These are phyloP conservation scores for Yamadazyma membranifaciens DNA, from an alignment of 1,139 yeast species.

Conservation along the genomic window DNA sequence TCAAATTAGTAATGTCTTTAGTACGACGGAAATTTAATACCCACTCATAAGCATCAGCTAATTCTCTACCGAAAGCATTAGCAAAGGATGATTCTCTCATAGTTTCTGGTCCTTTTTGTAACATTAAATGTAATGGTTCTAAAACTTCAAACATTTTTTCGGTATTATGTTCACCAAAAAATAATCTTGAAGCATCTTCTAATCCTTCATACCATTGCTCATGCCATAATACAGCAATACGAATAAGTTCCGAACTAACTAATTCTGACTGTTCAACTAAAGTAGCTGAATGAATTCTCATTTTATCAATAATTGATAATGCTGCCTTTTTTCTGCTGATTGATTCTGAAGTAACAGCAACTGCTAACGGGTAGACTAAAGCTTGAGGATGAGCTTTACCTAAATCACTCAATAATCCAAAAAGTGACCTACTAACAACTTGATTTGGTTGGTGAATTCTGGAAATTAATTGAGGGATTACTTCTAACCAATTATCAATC, in stretches of 20 bases:
- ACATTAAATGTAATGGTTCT: constrained; percentile 82
- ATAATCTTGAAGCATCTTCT: constrained; percentile 92
- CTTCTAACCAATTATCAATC: constrained; percentile 93
- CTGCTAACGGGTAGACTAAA: constrained; percentile 90
- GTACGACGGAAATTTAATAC: constrained; percentile 80
- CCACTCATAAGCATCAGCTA: constrained; percentile 94
- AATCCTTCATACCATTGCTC: constrained; percentile 98
- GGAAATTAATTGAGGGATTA: constrained; percentile 91
- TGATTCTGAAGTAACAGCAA: constrained; percentile 93
- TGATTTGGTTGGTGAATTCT: constrained; percentile 95
- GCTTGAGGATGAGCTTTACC: constrained; percentile 98
- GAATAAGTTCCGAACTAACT: constrained; percentile 88
- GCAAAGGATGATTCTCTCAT: constrained; percentile 91
- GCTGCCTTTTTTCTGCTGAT: constrained; percentile 91
- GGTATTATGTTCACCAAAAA: constrained; percentile 91
- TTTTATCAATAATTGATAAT: constrained; percentile 81
- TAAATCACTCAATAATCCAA: constrained; percentile 78
- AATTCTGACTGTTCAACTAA: constrained; percentile 91
- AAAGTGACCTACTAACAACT: constrained; percentile 73
- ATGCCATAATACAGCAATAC: constrained; percentile 97
- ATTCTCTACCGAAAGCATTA: constrained; percentile 89
- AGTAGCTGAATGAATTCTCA: constrained; percentile 82
- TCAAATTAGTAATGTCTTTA: constrained; percentile 81
- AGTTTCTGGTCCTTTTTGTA: constrained; percentile 88
- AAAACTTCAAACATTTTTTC: constrained; percentile 91